Evolutionary conservation across 2,329 filamentous ascomycete species (phyloP).

Genomic region (Epichloe gansuensis): DNA sequence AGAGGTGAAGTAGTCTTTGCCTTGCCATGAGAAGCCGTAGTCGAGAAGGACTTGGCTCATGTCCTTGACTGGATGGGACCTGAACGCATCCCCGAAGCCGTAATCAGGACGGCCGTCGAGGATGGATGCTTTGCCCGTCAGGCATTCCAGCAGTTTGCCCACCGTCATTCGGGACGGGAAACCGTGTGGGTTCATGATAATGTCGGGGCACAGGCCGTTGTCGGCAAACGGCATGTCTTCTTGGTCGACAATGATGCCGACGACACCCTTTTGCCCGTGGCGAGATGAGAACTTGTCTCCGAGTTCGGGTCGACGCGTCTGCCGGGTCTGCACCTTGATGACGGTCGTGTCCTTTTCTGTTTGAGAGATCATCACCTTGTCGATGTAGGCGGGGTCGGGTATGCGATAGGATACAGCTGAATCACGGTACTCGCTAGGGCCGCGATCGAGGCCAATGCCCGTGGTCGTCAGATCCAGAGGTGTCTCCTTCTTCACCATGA

Average conservation of each 20-base stretch:
- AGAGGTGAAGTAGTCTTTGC: conserved; percentile 92
- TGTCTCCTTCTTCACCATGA: conserved; percentile 81
- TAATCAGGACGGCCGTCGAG: conserved; percentile 78
- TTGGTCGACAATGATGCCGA: conserved; percentile 91
- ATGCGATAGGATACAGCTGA: conserved; percentile 69
- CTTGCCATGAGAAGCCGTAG: conserved; percentile 89
- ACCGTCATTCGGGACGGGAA: conserved; percentile 99
- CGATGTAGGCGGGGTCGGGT: conserved; percentile 76
- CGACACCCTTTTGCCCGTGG: conserved; percentile 96
- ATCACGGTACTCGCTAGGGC: conserved; percentile 52
- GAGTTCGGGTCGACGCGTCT: conserved; percentile 86
- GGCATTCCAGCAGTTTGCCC: conserved; percentile 89
- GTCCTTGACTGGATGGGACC: conserved; percentile 73
- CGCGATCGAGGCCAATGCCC: conserved; percentile 55
- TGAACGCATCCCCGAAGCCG: conserved; percentile 68
- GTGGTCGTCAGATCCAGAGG: conserved; percentile 67
- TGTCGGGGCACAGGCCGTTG: conserved; percentile 81
- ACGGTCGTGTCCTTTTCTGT: conserved; percentile 78
- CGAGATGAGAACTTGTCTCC: conserved; percentile 98
- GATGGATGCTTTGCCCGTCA: conserved; percentile 88
- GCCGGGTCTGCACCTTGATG: conserved; percentile 91
- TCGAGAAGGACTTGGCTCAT: conserved; percentile 78
- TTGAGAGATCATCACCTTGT: conserved; percentile 89
- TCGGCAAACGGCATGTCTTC: conserved; percentile 96
- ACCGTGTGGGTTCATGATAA: conserved; percentile 99